These are phyloP conservation scores for Crassisporium funariophilum DNA, from an alignment of 768 basidiomycete species.

Conservation along the genomic window DNA sequence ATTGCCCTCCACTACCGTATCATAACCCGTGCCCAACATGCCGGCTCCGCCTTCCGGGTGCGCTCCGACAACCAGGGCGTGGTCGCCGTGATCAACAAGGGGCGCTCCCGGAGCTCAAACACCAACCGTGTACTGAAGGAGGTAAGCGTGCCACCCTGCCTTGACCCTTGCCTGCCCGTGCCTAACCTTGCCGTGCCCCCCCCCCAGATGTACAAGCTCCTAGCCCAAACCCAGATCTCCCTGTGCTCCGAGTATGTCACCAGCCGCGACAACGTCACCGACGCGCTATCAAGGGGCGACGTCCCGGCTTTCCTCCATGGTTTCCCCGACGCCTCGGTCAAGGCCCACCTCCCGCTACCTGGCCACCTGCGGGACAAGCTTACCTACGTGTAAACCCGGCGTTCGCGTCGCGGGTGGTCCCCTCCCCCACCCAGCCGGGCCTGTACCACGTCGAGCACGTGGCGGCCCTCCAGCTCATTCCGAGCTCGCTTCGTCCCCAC, in stretches of 20 bases:
- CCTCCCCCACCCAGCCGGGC: slow-evolving; percentile 20
- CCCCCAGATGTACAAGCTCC: slow-evolving; percentile 5
- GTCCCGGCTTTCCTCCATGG: slow-evolving; percentile 16
- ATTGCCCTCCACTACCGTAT: slow-evolving; percentile 6
- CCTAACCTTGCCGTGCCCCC: too few species aligned
- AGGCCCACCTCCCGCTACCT: not conserved
- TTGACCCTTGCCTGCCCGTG: too few species aligned
- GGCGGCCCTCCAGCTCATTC: not conserved
- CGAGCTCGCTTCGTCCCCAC: slow-evolving; percentile 8
- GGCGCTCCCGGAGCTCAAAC: slow-evolving; percentile 16
- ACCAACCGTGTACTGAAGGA: slow-evolving; percentile 18
- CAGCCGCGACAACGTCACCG: slow-evolving; percentile 13
- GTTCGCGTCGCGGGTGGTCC: slow-evolving; percentile 14
- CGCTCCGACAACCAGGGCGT: slow-evolving; percentile 40
- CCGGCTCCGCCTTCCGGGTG: slow-evolving; percentile 23
- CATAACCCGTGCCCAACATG: slow-evolving; percentile 3
- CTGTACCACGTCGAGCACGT: not conserved
- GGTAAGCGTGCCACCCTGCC: too few species aligned
- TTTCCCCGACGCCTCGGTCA: slow-evolving; percentile 7
- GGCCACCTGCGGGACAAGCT: slow-evolving; percentile 5
- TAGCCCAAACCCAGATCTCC: not conserved
- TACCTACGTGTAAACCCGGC: slow-evolving; percentile 14
- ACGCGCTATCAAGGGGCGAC: slow-evolving; percentile 15
- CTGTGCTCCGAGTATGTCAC: slow-evolving; percentile 5
- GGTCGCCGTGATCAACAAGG: slow-evolving; percentile 27